Base-by-base conservation (phyloP, 306 rosid species). In the Lathyrus sativus region DNA sequence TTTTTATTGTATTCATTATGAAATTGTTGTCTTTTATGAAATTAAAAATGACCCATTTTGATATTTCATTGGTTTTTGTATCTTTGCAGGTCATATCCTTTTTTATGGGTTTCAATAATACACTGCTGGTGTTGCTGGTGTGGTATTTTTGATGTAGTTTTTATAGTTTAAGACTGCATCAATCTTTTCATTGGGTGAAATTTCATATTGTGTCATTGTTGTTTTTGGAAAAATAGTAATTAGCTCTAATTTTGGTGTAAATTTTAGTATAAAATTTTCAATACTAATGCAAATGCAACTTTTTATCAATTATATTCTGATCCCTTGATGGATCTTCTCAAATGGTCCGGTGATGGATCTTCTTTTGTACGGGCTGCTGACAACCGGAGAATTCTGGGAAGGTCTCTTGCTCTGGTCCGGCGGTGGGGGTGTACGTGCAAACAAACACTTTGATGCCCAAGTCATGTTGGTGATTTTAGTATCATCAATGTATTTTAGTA, bases 51-150 rank as follows among this genome's bases (percentile, higher is more conserved):
- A 10, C 76, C 55, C 62, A 49, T 69, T 65, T 62, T 71, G 45
- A 61, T 63, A 29, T 62, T 69, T 63, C 71, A 9, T 63, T 85
- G 13, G 29, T 60, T 51, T 67, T 68, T 68, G 78, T 76, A 53
- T 17, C 64, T 75, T 66, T 83, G 85, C 95, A 90, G 97, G 97
- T 90, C 97, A 86, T 91, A 91, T 91, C 97, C 97, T 91, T 88
- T 83, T 50, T n/a, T 14, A n/a, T 70, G 72, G 45, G 17, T n/a
- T 38, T 76, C 66, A 58, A 50, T 56, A 17, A 12, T 31, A 39
- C 53, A 51, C 29, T 68, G 70, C 6, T 70, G 57, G 68, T 56
- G 59, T 72, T 24, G 26, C 26, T 2, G 1, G 26, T 24, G 26
- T 24, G 67, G 41, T 35, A 69, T 75, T 48, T 24, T 70, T 65